Base-by-base conservation (phyloP, 441 rosid species). In the Aquilaria agallochum region DNA sequence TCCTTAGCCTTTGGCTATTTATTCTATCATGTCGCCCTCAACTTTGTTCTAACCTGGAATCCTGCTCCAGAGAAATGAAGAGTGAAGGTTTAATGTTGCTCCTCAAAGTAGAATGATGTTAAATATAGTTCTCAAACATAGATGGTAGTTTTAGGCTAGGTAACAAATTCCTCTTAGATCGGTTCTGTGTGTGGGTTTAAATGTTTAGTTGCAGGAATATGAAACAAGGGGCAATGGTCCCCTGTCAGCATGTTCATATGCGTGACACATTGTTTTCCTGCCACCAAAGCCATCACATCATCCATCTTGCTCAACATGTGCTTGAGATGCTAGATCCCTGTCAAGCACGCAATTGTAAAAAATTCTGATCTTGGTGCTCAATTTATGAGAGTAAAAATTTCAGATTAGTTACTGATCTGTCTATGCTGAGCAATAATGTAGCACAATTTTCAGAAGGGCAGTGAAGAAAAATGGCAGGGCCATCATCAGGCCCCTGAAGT, bases 401-500 rank as follows among this genome's bases (percentile, higher is more conserved):
- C 42, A 36, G 42, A 36, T 36, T 36, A 20, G 27, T 20, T 7
- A 11, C 14, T 15, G 31, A 50, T 50, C 27, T 42, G 36, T 30
- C 13, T 53, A 30, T 30, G 11, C 52, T 53, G 27, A 62, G n/a
- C 11, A 53, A 42, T 44, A 30, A 5, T 3, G 40, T 54, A 40
- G 10, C 45, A 52, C 31, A 40, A 31, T 30, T 50, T 56, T 56
- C 73, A 87, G 97, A 89, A 73, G 72, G 84, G 74, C 2, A 72
- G 50, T 11, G 65, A 1, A 11, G 88, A 79, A 59, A 88, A 76
- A 68, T 89, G 90, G 90, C 83, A 20, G 27, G 27, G 27, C 27
- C 27, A 20, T 20, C 27, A 73, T 0, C 92, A 89, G 47, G 74
- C 85, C 0, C 90, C 84, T 5, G 98, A 94, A 65, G 99, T 80